Base-by-base conservation (phyloP, 306 rosid genomes). In the Cicer judaicum region DNA sequence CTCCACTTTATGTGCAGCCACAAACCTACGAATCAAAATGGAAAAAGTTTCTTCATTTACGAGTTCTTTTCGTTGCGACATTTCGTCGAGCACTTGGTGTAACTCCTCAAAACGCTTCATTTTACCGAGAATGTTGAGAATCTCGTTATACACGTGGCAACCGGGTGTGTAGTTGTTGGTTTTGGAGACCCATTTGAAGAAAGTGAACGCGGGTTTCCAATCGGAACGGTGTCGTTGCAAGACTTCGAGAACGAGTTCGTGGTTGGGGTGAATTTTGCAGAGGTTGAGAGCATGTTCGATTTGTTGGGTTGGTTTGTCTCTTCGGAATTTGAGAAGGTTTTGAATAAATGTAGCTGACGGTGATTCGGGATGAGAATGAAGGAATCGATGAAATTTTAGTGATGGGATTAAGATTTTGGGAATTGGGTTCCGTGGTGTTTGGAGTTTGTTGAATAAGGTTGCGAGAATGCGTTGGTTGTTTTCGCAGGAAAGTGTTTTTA, bases 71-170 rank as follows among this genome's bases (percentile, higher is more conserved):
- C 91, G 86, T 8, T 79, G 54, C 0, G 85, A 85, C 93, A 93
- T 90, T 90, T 93, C 87, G 5, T 82, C 93, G 68, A 93, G 49
- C 97, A 91, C 78, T 57, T 93, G 84, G 89, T 42, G 44, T 6
- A 81, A 12, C 41, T 85, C 96, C 8, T 84, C 82, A 10, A 90
- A 88, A 15, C 88, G 86, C 36, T 77, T 71, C 77, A 73, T 79
- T 80, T 72, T 90, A 10, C 93, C 95, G 0, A 93, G 93, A 39
- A 85, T 83, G 80, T 85, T 86, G 5, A 90, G 73, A 7, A 87
- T 83, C 78, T 87, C 88, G 36, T 89, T 93, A 81, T 77, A 86
- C n/a, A 81, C 72, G 8, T 36, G 74, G 13, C 88, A 83, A 68
- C 78, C 81, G 40, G 90, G 91, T 2, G 48, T 2, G 13, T 76